These are phyloP conservation scores for Tephrocybe sp. DNA, from an alignment of 768 basidiomycete species.

Conservation along the genomic window DNA sequence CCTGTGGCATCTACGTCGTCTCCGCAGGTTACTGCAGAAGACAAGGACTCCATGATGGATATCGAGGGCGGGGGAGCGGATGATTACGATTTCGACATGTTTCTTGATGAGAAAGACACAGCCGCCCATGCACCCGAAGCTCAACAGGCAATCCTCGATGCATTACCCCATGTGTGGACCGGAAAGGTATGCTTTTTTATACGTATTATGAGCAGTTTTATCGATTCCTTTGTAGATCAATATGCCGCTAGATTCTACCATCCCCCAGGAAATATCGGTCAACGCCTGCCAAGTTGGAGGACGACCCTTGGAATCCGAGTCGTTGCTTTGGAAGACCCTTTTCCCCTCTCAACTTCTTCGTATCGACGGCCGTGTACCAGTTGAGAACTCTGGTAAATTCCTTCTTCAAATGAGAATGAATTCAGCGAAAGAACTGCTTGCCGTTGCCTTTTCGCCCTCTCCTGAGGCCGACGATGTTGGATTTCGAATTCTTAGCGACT, in stretches of 20 bases:
- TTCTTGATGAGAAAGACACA: slow-evolving; percentile 65
- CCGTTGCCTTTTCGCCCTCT: slow-evolving; percentile 68
- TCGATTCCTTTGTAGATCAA: slow-evolving; percentile 48
- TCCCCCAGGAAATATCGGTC: slow-evolving; percentile 65
- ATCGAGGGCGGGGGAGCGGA: slow-evolving; percentile 48
- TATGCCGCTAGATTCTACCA: slow-evolving; percentile 77
- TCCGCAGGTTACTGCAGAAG: slow-evolving; percentile 26
- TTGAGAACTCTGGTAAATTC: slow-evolving; percentile 75
- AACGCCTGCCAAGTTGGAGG: slow-evolving; percentile 82
- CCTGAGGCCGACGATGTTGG: slow-evolving; percentile 41
- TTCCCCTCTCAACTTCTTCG: slow-evolving; percentile 70
- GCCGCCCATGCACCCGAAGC: slow-evolving; percentile 35
- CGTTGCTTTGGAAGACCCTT: slow-evolving; percentile 71
- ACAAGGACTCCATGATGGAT: slow-evolving; percentile 47
- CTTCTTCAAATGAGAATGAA: slow-evolving; percentile 79
- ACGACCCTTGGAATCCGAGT: slow-evolving; percentile 52
- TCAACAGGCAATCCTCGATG: slow-evolving; percentile 52
- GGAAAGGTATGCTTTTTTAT: slow-evolving; percentile 57
- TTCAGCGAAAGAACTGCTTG: slow-evolving; percentile 74
- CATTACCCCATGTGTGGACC: slow-evolving; percentile 65
- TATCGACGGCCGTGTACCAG: slow-evolving; percentile 84
- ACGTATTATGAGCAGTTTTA: not conserved
- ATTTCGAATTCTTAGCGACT: slow-evolving; percentile 65
- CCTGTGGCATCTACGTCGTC: slow-evolving; percentile 23
- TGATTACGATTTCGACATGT: slow-evolving; percentile 88